Conservation (phyloP, 768 basidiomycete species). For the Myochromella boudieri region DNA sequence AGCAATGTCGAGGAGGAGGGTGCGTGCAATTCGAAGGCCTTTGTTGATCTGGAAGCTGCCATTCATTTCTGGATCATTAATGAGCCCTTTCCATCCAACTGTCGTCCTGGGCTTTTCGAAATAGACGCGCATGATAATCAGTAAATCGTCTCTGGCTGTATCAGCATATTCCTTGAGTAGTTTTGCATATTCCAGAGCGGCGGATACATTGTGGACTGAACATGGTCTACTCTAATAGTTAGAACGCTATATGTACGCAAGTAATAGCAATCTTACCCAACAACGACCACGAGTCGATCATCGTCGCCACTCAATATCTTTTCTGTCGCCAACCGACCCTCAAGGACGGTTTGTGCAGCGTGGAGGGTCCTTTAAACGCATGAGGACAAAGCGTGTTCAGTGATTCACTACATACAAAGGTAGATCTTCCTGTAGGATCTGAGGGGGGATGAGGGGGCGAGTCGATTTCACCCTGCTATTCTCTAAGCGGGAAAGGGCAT, state of each 20-base stretch:
- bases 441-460: conserved; percentile 89
- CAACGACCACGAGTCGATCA: conserved; percentile 89
- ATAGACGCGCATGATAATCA: conserved; percentile 98
- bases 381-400: conserved; percentile 9
- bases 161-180: conserved; percentile 81
- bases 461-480: conserved; percentile 86
- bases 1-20: conserved; percentile 83
- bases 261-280: conserved; percentile 55
- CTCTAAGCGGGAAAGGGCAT: conserved; percentile 79
- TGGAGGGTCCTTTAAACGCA: conserved; percentile 56
- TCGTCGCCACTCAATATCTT: conserved; percentile 82
- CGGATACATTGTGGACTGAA: conserved; percentile 88
- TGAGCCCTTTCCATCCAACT: conserved; percentile 98
- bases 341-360: conserved; percentile 85
- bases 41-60: conserved; percentile 94
- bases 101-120: conserved; percentile 97
- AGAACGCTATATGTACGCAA: background rate
- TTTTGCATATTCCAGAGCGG: conserved; percentile 85
- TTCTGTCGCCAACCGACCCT: conserved; percentile 79
- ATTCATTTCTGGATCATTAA: conserved; percentile 96
- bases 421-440: conserved; percentile 93
- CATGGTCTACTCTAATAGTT: conserved; percentile 64
- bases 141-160: conserved; percentile 75
- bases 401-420: conserved; percentile 57
- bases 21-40: conserved; percentile 86